Percentiles rank a stretch among this genome's conserved stretches.
phyloP scores from a whole-genome alignment of 768 basidiomycete species.

The Chiua virens region DNA sequence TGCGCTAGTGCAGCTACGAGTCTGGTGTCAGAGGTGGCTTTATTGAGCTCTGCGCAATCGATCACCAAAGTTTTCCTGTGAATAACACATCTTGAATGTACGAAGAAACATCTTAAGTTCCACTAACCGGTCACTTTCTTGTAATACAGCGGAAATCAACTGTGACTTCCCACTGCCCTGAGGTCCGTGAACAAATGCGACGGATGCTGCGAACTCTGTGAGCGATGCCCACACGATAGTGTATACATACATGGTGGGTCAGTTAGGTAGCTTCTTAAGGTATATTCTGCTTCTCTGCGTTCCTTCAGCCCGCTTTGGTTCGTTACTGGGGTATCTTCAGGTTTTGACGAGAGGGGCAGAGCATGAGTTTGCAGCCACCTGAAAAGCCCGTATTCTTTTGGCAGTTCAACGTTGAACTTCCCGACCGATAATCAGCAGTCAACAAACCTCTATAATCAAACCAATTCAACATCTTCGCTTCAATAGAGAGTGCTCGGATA shows the following conservation, averaged over 20 bases:
- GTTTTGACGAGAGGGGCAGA: slow-evolving; percentile 34
- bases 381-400: slow-evolving; percentile 66
- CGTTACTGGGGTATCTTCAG: slow-evolving; percentile 13
- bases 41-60: slow-evolving; percentile 77
- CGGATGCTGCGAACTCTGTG: slow-evolving; percentile 47
- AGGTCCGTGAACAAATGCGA: slow-evolving; percentile 79
- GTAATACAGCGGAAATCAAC: slow-evolving; percentile 55
- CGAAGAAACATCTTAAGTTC: background rate
- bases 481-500: slow-evolving; percentile 78
- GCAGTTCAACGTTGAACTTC: background rate
- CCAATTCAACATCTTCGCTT: slow-evolving; percentile 80
- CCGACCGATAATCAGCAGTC: background rate
- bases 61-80: slow-evolving; percentile 71
- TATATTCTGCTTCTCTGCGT: slow-evolving; percentile 70
- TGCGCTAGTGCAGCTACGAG: slow-evolving; percentile 67
- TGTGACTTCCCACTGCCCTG: slow-evolving; percentile 78
- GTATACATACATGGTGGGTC: slow-evolving; percentile 67
- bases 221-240: background rate
- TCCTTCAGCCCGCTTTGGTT: slow-evolving; percentile 76
- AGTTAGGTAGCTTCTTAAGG: slow-evolving; percentile 67
- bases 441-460: slow-evolving; percentile 72
- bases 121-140: slow-evolving; percentile 51
- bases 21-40: slow-evolving; percentile 65
- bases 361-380: slow-evolving; percentile 73
- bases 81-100: background rate